phyloP scores from a whole-genome alignment of 108 stramenopile species.

The Epithemia pelagica region DNA sequence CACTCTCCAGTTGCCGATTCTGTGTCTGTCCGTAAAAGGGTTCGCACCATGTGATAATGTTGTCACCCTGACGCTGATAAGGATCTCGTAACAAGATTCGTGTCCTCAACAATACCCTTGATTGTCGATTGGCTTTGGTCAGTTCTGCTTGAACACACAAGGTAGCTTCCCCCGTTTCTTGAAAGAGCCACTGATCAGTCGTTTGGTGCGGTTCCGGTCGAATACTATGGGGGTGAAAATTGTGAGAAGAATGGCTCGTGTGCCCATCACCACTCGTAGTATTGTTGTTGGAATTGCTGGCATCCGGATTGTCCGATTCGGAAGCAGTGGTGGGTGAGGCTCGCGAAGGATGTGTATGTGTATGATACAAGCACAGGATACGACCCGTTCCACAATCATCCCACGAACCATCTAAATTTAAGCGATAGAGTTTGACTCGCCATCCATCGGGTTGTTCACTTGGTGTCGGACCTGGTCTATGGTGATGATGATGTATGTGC shows the following conservation, averaged over 20 bases:
- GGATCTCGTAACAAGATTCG: slow-evolving; percentile 70
- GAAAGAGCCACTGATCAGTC: slow-evolving; percentile 40
- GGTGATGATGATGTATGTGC: background rate
- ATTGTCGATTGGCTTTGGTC: slow-evolving; percentile 10
- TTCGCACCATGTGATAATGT: slow-evolving; percentile 91
- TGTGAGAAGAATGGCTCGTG: background rate
- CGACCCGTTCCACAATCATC: slow-evolving; percentile 88
- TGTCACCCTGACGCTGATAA: slow-evolving; percentile 86
- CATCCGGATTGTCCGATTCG: background rate
- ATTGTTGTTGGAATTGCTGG: slow-evolving; percentile 2
- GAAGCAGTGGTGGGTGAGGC: background rate
- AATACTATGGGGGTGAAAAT: background rate
- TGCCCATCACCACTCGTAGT: slow-evolving; percentile 4
- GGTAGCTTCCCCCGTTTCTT: slow-evolving; percentile 71
- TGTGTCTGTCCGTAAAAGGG: slow-evolving; percentile 41
- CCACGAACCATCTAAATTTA: slow-evolving; percentile 83
- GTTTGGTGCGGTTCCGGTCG: background rate
- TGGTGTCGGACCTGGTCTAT: background rate
- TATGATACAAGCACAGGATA: slow-evolving; percentile 56
- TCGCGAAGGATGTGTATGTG: background rate
- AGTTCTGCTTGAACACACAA: slow-evolving; percentile 79
- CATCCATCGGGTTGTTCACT: slow-evolving; percentile 48
- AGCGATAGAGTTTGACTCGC: slow-evolving; percentile 84
- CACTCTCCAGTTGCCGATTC: background rate
- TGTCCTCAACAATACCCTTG: slow-evolving; percentile 63